Conservation (phyloP, 1,139 yeast species). For the Taphrina confusa region DNA sequence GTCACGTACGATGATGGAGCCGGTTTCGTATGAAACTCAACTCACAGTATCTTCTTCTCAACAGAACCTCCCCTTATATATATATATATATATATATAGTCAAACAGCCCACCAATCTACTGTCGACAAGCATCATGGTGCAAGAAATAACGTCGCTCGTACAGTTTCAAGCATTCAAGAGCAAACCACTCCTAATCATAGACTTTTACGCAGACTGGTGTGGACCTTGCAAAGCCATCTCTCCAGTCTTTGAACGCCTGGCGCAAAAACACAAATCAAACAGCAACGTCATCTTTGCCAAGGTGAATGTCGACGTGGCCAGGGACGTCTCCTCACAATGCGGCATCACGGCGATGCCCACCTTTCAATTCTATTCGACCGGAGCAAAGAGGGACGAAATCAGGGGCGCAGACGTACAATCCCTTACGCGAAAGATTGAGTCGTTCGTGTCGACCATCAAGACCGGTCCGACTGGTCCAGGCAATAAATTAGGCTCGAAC, state of each 20-base stretch:
- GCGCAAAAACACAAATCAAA: conserved; percentile 44
- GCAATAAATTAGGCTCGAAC: conserved; percentile 10
- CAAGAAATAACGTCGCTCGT: conserved; percentile 24
- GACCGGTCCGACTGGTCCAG: not conserved
- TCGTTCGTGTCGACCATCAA: conserved; percentile 1
- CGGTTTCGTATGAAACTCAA: too few species aligned
- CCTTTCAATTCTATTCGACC: conserved; percentile 19
- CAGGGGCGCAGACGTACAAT: conserved; percentile 65
- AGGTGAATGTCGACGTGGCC: conserved; percentile 77
- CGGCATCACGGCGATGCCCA: conserved; percentile 35
- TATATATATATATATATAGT: too few species aligned
- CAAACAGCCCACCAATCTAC: too few species aligned
- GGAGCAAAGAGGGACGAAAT: conserved; percentile 43
- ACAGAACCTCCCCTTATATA: too few species aligned
- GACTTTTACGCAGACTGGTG: conserved; percentile 48
- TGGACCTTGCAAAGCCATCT: conserved; percentile 86
- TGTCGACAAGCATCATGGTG: not conserved
- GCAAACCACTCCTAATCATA: conserved; percentile 56
- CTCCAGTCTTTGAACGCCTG: conserved; percentile 73
- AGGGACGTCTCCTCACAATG: conserved; percentile 50
- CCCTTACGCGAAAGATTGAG: conserved; percentile 29
- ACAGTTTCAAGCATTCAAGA: conserved; percentile 18
- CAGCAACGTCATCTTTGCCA: conserved; percentile 57
- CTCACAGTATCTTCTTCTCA: too few species aligned
- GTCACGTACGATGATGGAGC: too few species aligned